A percentile compares a stretch with the other conserved stretches of the same genome.
phyloP scores from a whole-genome alignment of 2,329 filamentous ascomycete genomes.

The Diaporthe caulivora region DNA sequence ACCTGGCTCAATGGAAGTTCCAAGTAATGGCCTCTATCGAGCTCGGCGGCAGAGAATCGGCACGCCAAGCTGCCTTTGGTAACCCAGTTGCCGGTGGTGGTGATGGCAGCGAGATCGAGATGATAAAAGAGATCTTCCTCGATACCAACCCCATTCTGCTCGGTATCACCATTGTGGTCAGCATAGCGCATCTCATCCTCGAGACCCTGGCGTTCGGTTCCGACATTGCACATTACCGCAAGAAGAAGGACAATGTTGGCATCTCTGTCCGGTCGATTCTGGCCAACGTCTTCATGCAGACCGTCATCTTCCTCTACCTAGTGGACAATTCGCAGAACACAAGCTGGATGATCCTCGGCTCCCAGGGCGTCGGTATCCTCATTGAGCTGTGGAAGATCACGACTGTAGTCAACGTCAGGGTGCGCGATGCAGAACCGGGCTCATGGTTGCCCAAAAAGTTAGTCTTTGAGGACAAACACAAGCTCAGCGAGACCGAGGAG shows the following conservation, averaged over 20 bases:
- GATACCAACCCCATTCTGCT: constrained; percentile 95
- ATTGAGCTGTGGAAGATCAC: constrained; percentile 93
- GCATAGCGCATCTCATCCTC: constrained; percentile 91
- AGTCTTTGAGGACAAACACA: constrained; percentile 95
- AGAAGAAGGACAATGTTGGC: constrained; percentile 99
- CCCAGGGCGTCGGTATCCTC: constrained; percentile 84
- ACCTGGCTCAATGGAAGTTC: constrained; percentile 91
- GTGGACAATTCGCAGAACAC: constrained; percentile 98
- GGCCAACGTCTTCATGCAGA: constrained; percentile 98
- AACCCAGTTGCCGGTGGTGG: constrained; percentile 79
- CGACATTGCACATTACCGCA: constrained; percentile 97
- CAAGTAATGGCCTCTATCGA: constrained; percentile 86
- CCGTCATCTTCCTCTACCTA: constrained; percentile 94
- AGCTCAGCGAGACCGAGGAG: constrained; percentile 93
- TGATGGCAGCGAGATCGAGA: constrained; percentile 94
- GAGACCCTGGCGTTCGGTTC: constrained; percentile 97
- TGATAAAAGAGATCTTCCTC: constrained; percentile 95
- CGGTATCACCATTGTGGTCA: constrained; percentile 85
- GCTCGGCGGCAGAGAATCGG: constrained; percentile 85
- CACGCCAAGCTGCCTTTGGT: constrained; percentile 82
- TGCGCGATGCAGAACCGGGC: constrained; percentile 76
- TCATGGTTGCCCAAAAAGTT: constrained; percentile 84
- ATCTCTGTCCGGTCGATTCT: constrained; percentile 96
- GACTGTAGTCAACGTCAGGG: constrained; percentile 89
- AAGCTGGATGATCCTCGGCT: constrained; percentile 98